Evolutionary conservation across 2,329 filamentous ascomycete species (phyloP).

Genomic region (Monosporascus sp.): DNA sequence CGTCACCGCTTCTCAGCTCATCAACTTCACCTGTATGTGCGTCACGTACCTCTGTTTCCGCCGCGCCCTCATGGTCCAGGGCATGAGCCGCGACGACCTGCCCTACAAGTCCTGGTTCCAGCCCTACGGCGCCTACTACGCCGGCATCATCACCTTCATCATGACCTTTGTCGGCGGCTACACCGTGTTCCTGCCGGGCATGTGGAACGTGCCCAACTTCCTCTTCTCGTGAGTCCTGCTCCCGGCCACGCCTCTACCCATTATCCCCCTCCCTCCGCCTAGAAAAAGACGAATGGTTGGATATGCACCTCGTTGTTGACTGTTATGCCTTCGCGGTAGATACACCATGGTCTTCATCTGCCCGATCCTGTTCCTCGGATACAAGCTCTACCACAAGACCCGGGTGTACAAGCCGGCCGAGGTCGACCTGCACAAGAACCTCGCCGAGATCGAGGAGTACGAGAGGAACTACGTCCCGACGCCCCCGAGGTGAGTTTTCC

Average conservation of each 20-base stretch:
- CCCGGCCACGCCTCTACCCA: background rate
- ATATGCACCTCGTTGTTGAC: no score
- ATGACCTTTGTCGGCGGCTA: slow-evolving; percentile 76
- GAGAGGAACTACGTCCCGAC: slow-evolving; percentile 51
- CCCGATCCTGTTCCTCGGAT: slow-evolving; percentile 61
- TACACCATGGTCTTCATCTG: slow-evolving; percentile 72
- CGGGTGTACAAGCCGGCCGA: slow-evolving; percentile 50
- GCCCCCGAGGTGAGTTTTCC: slow-evolving; percentile 43
- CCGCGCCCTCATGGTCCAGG: slow-evolving; percentile 63
- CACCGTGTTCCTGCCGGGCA: slow-evolving; percentile 63
- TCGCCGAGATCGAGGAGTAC: slow-evolving; percentile 65
- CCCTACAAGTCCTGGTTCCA: slow-evolving; percentile 65
- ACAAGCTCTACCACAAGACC: slow-evolving; percentile 66
- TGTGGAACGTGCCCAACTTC: slow-evolving; percentile 66
- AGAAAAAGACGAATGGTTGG: background rate
- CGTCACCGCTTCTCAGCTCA: slow-evolving; percentile 67
- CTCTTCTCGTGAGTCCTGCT: slow-evolving; percentile 55
- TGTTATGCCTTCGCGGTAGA: slow-evolving; percentile 16
- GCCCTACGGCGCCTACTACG: slow-evolving; percentile 67
- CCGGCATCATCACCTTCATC: slow-evolving; percentile 54
- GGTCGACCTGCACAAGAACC: slow-evolving; percentile 56
- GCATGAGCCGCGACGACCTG: slow-evolving; percentile 59
- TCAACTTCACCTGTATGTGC: slow-evolving; percentile 66
- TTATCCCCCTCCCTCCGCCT: background rate
- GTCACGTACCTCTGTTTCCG: slow-evolving; percentile 68